Conservation (phyloP, 169 alveolate species). For the Eimeria necatrix region DNA sequence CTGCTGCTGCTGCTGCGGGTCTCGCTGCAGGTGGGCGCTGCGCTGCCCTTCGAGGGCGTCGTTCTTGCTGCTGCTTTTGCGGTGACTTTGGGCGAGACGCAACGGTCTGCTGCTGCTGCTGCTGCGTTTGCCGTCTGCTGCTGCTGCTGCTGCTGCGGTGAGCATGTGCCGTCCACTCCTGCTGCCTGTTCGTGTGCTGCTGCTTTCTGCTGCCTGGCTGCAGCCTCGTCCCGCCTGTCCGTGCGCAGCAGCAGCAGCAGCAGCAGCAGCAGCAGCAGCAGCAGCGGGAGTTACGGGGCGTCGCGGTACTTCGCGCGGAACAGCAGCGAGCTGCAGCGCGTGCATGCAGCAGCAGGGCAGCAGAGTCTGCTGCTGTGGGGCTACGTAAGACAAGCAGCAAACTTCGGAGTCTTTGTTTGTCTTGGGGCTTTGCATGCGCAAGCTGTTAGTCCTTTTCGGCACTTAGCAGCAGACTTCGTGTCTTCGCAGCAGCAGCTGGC, state of each 20-base stretch:
- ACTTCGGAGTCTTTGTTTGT: conserved; percentile 4
- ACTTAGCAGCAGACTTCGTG: not conserved
- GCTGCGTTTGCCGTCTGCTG: not conserved
- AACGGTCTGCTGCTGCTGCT: not conserved
- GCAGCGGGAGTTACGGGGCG: not conserved
- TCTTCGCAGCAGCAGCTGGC: not conserved
- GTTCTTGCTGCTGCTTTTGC: not conserved
- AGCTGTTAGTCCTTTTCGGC: not conserved
- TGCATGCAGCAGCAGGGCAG: conserved; percentile 49
- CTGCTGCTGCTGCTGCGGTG: not conserved
- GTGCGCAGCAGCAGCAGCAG: not conserved
- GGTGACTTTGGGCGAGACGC: not conserved
- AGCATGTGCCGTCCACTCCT: not conserved
- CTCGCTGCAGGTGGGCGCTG: conserved; percentile 8
- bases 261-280: conserved; percentile 27
- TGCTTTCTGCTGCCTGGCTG: not conserved
- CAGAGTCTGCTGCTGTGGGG: conserved; percentile 29
- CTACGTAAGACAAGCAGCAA: not conserved
- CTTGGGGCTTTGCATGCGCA: conserved; percentile 34
- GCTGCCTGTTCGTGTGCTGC: not conserved
- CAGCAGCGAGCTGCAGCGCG: not conserved
- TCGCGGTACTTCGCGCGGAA: conserved; percentile 14
- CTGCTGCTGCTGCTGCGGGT: not conserved
- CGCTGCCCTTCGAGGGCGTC: not conserved
- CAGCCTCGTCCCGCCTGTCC: conserved; percentile 14